These are phyloP conservation scores for Apodospora peruviana DNA, from an alignment of 495 filamentous ascomycete genomes.

Conservation along the genomic window DNA sequence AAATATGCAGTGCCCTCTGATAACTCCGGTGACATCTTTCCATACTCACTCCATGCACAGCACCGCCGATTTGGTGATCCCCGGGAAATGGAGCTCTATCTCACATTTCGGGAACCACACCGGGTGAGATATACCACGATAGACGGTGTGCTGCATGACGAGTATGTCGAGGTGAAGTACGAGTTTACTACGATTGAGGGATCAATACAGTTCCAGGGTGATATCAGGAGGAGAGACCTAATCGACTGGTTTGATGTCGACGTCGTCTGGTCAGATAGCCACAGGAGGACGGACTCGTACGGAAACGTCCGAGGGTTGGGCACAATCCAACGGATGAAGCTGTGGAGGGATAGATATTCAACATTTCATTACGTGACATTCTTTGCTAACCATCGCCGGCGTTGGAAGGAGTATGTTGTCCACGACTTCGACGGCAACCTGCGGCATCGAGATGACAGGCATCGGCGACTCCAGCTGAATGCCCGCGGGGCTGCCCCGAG, in stretches of 20 bases:
- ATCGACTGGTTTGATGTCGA: constrained; percentile 33
- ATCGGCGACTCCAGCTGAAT: constrained; percentile 22
- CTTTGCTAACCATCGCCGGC: constrained; percentile 27
- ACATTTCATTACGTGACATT: constrained; percentile 28
- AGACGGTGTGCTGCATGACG: constrained; percentile 26
- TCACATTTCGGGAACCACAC: constrained; percentile 28
- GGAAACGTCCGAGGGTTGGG: constrained; percentile 30
- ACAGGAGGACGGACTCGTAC: constrained; percentile 27
- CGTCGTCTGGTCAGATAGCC: constrained; percentile 29
- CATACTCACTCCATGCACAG: constrained; percentile 27
- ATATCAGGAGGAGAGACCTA: constrained; percentile 25
- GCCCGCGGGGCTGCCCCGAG: constrained; percentile 16
- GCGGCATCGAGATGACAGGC: constrained; percentile 26
- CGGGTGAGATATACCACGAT: constrained; percentile 26
- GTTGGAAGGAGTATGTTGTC: constrained; percentile 29
- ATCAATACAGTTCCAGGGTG: constrained; percentile 28
- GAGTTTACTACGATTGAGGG: constrained; percentile 31
- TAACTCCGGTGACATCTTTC: constrained; percentile 23
- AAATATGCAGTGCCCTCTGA: constrained; percentile 24
- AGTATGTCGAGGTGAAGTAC: constrained; percentile 30
- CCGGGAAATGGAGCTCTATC: constrained; percentile 28
- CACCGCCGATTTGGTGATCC: constrained; percentile 30
- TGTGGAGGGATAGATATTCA: constrained; percentile 30
- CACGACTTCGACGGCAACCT: constrained; percentile 26
- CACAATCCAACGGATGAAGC: constrained; percentile 31